Percentiles rank a stretch among this genome's conserved stretches.
These are phyloP conservation scores for Polyporus tsugae DNA, from an alignment of 1,284 basidiomycete species.

Conservation along the genomic window DNA sequence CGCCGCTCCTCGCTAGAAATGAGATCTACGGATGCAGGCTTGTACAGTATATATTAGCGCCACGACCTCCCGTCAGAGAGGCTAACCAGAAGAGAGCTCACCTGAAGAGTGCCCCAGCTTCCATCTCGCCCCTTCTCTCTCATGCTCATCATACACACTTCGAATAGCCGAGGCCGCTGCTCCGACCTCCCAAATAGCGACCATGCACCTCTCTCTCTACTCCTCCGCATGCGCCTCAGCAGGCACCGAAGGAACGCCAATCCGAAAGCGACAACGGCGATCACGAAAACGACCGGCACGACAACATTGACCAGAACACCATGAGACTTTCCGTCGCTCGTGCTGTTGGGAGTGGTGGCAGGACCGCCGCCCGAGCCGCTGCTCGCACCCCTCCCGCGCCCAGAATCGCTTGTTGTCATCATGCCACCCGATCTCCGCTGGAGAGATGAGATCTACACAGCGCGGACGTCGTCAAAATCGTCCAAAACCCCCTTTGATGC, in stretches of 20 bases:
- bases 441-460: not conserved
- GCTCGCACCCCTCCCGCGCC: constrained; percentile 2
- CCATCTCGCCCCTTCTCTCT: not conserved
- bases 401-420: not conserved
- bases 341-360: not conserved
- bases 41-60: not conserved
- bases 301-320: not conserved
- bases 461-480: not conserved
- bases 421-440: constrained; percentile 5
- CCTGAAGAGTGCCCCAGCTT: constrained; percentile 8
- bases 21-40: constrained; percentile 1
- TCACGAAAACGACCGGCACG: constrained; percentile 11
- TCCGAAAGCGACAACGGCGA: not conserved
- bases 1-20: not conserved
- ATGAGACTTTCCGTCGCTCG: not conserved
- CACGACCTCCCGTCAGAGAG: not conserved
- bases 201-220: not conserved
- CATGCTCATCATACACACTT: constrained; percentile 4
- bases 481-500: too few species aligned
- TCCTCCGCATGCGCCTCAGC: constrained; percentile 7
- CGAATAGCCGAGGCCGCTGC: constrained; percentile 4
- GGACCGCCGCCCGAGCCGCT: constrained; percentile 6
- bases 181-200: not conserved
- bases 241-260: constrained; percentile 6
- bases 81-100: constrained; percentile 3